phyloP scores from a whole-genome alignment of 1,139 yeast species.

The Scheffersomyces lignicola region DNA sequence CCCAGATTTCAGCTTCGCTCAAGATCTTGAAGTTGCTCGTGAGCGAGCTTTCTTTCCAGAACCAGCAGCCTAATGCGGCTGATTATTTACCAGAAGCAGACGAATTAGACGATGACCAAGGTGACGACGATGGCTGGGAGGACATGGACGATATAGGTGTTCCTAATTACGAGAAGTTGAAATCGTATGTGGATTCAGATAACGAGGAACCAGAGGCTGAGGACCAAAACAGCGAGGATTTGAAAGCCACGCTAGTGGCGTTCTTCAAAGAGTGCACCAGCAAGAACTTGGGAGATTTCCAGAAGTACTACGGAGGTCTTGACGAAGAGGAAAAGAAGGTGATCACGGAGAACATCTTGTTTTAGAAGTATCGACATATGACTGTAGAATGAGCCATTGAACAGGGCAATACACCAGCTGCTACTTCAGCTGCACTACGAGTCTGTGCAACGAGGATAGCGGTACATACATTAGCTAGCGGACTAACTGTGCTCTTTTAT shows the following conservation, averaged over 20 bases:
- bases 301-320: slow-evolving; percentile 50
- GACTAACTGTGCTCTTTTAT: too few species aligned
- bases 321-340: slow-evolving; percentile 57
- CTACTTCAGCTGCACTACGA: too few species aligned
- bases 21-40: slow-evolving; percentile 73
- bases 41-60: slow-evolving; percentile 66
- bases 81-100: slow-evolving; percentile 33
- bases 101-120: slow-evolving; percentile 40
- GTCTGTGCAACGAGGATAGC: too few species aligned
- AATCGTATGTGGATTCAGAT: slow-evolving; percentile 52
- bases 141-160: slow-evolving; percentile 70
- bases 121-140: slow-evolving; percentile 74
- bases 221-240: slow-evolving; percentile 38
- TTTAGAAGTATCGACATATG: slow-evolving; percentile 12
- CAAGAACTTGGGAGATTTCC: slow-evolving; percentile 55
- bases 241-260: slow-evolving; percentile 47
- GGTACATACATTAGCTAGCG: too few species aligned
- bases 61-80: slow-evolving; percentile 44
- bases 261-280: slow-evolving; percentile 68
- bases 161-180: slow-evolving; percentile 58
- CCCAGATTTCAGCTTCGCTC: slow-evolving; percentile 65
- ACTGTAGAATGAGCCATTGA: background rate
- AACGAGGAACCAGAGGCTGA: slow-evolving; percentile 36
- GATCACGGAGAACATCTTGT: slow-evolving; percentile 47
- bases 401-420: background rate